Conservation (phyloP, 768 basidiomycete genomes). For the Psilocybe cubensis region DNA sequence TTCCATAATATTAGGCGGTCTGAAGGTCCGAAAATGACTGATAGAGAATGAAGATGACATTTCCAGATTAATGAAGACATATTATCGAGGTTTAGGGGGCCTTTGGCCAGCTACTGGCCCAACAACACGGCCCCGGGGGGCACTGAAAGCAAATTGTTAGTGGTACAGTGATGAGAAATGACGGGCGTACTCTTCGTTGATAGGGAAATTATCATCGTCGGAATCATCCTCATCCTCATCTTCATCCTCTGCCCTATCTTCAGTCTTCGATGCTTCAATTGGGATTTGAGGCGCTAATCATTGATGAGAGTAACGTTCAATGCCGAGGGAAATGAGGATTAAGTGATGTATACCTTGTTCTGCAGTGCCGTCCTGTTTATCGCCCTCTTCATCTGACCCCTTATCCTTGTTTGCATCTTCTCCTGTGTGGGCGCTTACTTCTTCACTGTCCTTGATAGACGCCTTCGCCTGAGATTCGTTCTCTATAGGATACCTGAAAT, state of each 20-base stretch:
- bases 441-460: too few species aligned
- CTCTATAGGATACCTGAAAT: too few species aligned
- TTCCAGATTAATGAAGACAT: not conserved
- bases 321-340: too few species aligned
- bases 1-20: too few species aligned
- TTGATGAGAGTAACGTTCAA: too few species aligned
- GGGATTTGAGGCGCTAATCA: not conserved
- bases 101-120: constrained; percentile 16
- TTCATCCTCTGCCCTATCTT: not conserved
- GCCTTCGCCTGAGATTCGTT: too few species aligned
- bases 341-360: too few species aligned
- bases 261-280: not conserved
- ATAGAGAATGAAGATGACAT: not conserved
- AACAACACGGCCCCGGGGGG: constrained; percentile 11
- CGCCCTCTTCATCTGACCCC: too few species aligned
- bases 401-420: too few species aligned
- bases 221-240: constrained; percentile 7
- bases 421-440: too few species aligned
- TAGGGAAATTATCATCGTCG: constrained; percentile 8
- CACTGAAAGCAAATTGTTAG: not conserved
- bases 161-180: not conserved
- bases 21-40: too few species aligned
- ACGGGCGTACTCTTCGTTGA: constrained; percentile 15
- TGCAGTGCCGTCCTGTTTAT: too few species aligned
- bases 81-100: constrained; percentile 8